Base-by-base conservation (phyloP, 225 moss, liverwort and hornwort species). In the Sphagnum contortum region DNA sequence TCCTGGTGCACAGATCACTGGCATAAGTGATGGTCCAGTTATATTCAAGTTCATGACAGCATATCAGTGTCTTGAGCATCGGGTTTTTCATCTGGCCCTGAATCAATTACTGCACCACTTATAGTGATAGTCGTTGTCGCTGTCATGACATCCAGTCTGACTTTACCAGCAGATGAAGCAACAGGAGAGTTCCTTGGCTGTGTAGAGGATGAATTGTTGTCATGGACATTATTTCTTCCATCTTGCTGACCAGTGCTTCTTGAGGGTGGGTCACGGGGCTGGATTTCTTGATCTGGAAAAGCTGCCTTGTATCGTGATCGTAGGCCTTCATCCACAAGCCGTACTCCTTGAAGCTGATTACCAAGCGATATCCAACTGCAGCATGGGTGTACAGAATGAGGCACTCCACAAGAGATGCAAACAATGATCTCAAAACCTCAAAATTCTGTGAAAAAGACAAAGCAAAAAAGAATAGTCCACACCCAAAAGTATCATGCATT, bases 311-410 rank as follows among this genome's bases (percentile, higher is more conserved):
- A 98, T 5, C 98, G 89, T 70, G 83, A 76, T 65, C 98, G 88
- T 70, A 98, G 77, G 44, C 90, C 91, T 79, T 93, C 98, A 66
- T 98, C 98, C 8, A 98, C 98, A 45, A 98, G 87, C 65, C 98
- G 92, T 14, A 98, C 98, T 69, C 98, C 98, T 61, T 82, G 86
- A 66, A 98, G 75, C 75, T 98, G 98, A 68, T 98, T 98, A 51
- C 98, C 98, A 57, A 98, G 77, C 2, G 98, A 98, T 74, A 98
- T 98, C 98, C 98, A 98, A 74, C 96, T 98, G 79, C 72, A 59
- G 61, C 6, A 51, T 61, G 3, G 47, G 11, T 29, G 29, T 29
- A 29, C 29, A 29, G 29, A 29, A 29, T 29, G 29, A 29, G 29
- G 0, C 29, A 29, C 29, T 29, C 29, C 29, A 29, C 29, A 29